Base-by-base conservation (phyloP, 345 rosid species). In the Eutrema japonicum region DNA sequence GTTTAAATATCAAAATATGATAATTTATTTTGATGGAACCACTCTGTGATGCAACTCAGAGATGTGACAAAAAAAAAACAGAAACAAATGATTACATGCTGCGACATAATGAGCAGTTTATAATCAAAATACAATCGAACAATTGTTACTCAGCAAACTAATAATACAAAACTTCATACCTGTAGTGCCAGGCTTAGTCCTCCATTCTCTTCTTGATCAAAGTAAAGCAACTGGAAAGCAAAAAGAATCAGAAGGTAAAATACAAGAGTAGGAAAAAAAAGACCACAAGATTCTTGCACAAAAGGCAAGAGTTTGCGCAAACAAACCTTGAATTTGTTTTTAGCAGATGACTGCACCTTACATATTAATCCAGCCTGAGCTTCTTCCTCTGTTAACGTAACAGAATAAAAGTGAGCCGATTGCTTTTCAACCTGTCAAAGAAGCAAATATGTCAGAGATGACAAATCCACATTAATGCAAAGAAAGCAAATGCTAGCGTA, bases 311-410 rank as follows among this genome's bases (percentile, higher is more conserved):
- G 52, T 38, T 57, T 43, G 43, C 7, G n/a, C 13, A 27, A 57
- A 73, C 36, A 11, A 49, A 94, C 98, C 96, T 94, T 94, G 82
- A 94, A 92, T 81, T 94, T 94, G 93, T 96, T 94, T 84, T 82
- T 94, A 73, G 91, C 93, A 32, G 90, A 82, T 48, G 98, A 94
- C 65, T 91, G 90, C 50, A 88, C 98, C 33, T 83, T 90, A 69
- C 96, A 94, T 13, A 88, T 89, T 60, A 94, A 79, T 64, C 98
- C 98, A 78, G 82, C 86, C 40, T 79, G 83, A 56, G 91, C 90
- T 82, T 89, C 93, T 80, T 94, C 96, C 76, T 91, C 96, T 57
- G 95, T 85, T 83, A 94, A 81, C 8, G 76, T 78, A 67, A 94
- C 83, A 72, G 93, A 91, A 83, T 91, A 94, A 81, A 94, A 94